Percentiles rank a stretch among this genome's conserved stretches.
phyloP scores from a whole-genome alignment of 2,329 filamentous ascomycete species.

The Phialemonium atrogriseum region DNA sequence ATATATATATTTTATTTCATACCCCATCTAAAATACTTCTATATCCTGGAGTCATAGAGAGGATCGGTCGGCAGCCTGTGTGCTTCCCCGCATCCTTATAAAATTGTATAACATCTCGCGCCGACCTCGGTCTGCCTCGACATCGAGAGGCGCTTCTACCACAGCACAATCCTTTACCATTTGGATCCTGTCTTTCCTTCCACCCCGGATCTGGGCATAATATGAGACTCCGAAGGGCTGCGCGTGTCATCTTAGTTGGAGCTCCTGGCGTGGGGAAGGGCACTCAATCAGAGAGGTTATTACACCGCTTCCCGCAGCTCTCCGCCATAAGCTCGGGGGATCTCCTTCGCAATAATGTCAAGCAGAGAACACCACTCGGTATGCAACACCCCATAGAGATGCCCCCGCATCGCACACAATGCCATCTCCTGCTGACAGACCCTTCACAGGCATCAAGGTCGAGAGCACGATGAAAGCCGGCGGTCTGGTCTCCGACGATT shows the following conservation, averaged over 20 bases:
- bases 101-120: no score
- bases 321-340: conserved; percentile 92
- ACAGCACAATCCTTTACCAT: conserved; percentile 4
- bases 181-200: background rate
- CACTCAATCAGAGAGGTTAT: conserved; percentile 84
- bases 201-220: no score
- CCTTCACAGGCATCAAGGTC: conserved; percentile 69
- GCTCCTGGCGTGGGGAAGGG: conserved; percentile 97
- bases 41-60: no score
- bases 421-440: background rate
- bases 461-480: conserved; percentile 82
- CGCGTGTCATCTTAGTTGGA: conserved; percentile 88
- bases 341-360: conserved; percentile 85
- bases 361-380: conserved; percentile 80
- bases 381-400: conserved; percentile 22
- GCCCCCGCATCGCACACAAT: background rate
- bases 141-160: background rate
- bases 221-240: conserved; percentile 69
- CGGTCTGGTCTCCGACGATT: conserved; percentile 79
- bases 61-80: no score
- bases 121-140: no score
- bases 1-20: no score
- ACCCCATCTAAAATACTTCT: no score
- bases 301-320: conserved; percentile 79
- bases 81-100: no score